A percentile compares a stretch with the other conserved stretches of the same genome.
Conservation (phyloP, 805 yeast species). For the Vanderwaltozyma verrucispora region DNA sequence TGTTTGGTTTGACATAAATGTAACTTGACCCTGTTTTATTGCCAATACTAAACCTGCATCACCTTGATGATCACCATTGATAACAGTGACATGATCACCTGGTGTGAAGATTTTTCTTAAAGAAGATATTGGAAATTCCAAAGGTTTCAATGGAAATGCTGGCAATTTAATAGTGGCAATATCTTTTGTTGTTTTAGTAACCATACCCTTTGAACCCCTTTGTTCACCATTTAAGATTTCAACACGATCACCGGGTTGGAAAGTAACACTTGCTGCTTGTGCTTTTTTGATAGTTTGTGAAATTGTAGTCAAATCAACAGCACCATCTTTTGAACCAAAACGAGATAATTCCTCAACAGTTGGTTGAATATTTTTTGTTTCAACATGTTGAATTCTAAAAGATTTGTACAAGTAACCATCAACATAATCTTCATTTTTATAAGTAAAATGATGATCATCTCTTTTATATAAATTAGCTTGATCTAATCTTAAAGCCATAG, state of each 20-base stretch:
- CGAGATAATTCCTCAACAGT: conserved; percentile 78
- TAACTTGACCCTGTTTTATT: conserved; percentile 74
- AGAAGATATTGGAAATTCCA: conserved; percentile 75
- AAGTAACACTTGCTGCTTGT: conserved; percentile 43
- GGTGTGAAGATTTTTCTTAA: conserved; percentile 76
- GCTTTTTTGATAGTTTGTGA: conserved; percentile 75
- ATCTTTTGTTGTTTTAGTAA: conserved; percentile 55
- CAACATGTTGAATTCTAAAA: conserved; percentile 71
- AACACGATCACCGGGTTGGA: conserved; percentile 91
- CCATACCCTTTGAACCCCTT: conserved; percentile 76
- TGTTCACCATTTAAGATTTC: conserved; percentile 92
- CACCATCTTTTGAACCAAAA: conserved; percentile 72
- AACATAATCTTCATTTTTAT: conserved; percentile 78
- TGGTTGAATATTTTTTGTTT: conserved; percentile 76
- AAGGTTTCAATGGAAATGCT: conserved; percentile 40
- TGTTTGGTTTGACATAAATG: conserved; percentile 82
- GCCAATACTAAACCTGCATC: conserved; percentile 91
- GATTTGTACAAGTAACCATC: conserved; percentile 85
- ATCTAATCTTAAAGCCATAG: conserved; percentile 81
- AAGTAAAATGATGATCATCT: conserved; percentile 53
- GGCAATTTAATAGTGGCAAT: conserved; percentile 40
- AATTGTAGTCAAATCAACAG: conserved; percentile 78
- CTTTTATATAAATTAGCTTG: conserved; percentile 61
- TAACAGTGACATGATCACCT: conserved; percentile 93
- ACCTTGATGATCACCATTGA: conserved; percentile 83